Percentiles rank a stretch among this genome's conserved stretches.
Conservation (phyloP, 257 asterid genomes). For the Eucommia ulmoides region DNA sequence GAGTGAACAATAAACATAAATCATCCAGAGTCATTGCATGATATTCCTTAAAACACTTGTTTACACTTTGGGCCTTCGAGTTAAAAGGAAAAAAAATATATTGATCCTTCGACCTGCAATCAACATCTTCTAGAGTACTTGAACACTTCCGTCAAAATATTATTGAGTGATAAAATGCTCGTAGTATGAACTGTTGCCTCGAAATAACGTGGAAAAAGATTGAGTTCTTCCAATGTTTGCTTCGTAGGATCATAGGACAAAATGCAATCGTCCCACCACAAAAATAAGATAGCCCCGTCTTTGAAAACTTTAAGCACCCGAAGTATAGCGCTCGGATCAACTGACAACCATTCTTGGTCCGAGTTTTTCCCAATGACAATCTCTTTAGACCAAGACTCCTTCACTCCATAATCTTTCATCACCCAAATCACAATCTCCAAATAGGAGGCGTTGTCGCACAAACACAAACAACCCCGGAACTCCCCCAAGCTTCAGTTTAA, state of each 20-base stretch:
- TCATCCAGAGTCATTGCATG: too few relatives aligned
- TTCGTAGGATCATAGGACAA: slow-evolving; percentile 16
- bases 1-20: too few relatives aligned
- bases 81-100: too few relatives aligned
- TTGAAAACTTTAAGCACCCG: slow-evolving; percentile 17
- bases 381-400: slow-evolving; percentile 24
- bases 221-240: slow-evolving; percentile 4
- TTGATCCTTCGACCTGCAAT: too few relatives aligned
- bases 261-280: slow-evolving; percentile 16
- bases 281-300: slow-evolving; percentile 34
- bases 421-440: slow-evolving; percentile 27
- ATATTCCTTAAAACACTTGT: too few relatives aligned
- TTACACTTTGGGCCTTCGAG: too few relatives aligned
- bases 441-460: slow-evolving; percentile 20
- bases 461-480: slow-evolving; percentile 14
- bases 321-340: too few relatives aligned
- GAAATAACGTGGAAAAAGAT: not conserved
- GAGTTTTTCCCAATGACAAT: slow-evolving; percentile 11
- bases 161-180: too few relatives aligned
- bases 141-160: too few relatives aligned
- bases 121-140: too few relatives aligned
- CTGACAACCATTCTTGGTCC: slow-evolving; percentile 1
- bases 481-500: slow-evolving; percentile 7
- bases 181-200: slow-evolving; percentile 12
- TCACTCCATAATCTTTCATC: slow-evolving; percentile 34